Evolutionary conservation across 2,329 filamentous ascomycete genomes (phyloP).

Genomic region (Trichoderma koningiopsis): DNA sequence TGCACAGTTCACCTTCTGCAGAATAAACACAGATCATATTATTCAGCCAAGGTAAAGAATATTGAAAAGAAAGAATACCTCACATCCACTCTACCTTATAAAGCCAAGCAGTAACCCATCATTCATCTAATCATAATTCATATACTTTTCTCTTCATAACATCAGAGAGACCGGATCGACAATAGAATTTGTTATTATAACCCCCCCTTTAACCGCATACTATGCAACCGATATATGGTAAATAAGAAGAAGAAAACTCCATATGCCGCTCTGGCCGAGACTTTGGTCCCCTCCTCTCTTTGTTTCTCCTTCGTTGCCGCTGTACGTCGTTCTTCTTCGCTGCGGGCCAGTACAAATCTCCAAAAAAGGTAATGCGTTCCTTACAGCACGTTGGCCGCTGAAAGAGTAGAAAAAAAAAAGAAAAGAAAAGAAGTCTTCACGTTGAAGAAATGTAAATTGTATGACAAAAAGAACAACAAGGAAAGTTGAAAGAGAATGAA

Average conservation of each 20-base stretch:
- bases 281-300: neutral
- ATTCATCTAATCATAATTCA: conserved; percentile 13
- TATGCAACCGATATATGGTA: conserved; percentile 25
- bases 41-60: neutral
- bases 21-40: too few species aligned
- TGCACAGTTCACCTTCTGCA: neutral
- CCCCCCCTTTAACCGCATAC: conserved; percentile 24
- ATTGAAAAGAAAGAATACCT: neutral
- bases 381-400: neutral
- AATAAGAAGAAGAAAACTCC: conserved; percentile 5
- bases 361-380: conserved; percentile 6
- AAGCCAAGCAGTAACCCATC: neutral
- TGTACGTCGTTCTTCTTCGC: neutral
- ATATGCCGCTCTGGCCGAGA: conserved; percentile 9
- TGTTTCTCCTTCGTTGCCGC: neutral
- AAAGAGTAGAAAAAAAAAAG: neutral
- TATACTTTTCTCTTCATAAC: neutral
- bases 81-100: neutral
- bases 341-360: conserved; percentile 11
- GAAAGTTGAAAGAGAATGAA: conserved; percentile 12
- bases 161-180: neutral
- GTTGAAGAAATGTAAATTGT: conserved; percentile 22
- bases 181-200: conserved; percentile 18
- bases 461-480: conserved; percentile 3
- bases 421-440: conserved; percentile 20